Base-by-base conservation (phyloP, 1,139 yeast species). In the Kodamaea sp. region DNA sequence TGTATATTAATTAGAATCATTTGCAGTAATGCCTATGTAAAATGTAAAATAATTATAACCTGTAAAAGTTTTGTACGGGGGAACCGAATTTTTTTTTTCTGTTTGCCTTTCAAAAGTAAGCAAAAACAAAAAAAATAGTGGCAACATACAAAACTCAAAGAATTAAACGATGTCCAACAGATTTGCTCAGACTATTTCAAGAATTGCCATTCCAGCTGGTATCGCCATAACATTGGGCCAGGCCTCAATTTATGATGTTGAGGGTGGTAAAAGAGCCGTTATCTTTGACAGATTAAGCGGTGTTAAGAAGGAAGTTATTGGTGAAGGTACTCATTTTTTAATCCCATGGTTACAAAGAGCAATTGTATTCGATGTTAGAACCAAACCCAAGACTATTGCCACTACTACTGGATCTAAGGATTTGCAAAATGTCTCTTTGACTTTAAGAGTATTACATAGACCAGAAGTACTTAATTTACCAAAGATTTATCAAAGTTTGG, bases 331-430 rank as follows among this genome's bases (percentile, higher is more conserved):
- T 27, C 97, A 92, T 63, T 92, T 92, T 62, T 71, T 90, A 47
- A 65, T 92, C 39, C 99, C 99, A 35, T 92, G 99, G 98, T 73
- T 92, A 46, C 98, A 92, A 62, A 82, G 78, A 59, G 95, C 98
- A 3, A 76, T 92, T 41, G 65, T 89, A 27, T 94, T 78, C 61
- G 98, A 94, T 58, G 96, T 94, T 34, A 78, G 97, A 58, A 90
- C 97, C 24, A 68, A 69, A 52, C 98, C 99, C 29, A 84, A 94
- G 66, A 87, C 87, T 49, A 90, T 92, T 56, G 82, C 96, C 35
- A 85, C 98, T 35, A 87, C 90, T 44, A 94, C 99, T 1, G 98
- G 98, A 15, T 89, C 97, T 24, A 92, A 90, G 67, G 99, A 92
- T 66, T 74, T 92, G 65, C 99, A 92, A 65, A 92, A 86, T 76